Base-by-base conservation (phyloP, 352 stramenopile species). In the Thalassiosira pacifica region DNA sequence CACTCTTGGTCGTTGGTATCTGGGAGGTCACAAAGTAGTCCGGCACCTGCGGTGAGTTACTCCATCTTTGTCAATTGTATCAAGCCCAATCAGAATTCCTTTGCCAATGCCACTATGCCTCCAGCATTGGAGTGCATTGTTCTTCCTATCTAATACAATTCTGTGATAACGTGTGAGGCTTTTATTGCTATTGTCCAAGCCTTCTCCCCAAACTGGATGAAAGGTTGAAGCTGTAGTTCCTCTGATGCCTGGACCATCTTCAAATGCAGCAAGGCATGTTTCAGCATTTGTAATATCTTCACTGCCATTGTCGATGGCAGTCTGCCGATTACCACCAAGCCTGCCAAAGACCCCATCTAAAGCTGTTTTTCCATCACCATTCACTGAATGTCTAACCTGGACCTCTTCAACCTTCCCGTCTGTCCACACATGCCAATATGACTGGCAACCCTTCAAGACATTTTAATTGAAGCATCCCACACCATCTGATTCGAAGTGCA, bases 311-410 rank as follows among this genome's bases (percentile, higher is more conserved):
- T 37, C 2, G 8, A 68, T 31, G 22, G 26, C 3, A 26, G n/a
- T 10, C 9, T 48, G 11, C 8, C 42, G 26, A 40, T 40, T 68
- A 2, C 9, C 13, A 48, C 24, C 19, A 26, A 68, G 32, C n/a
- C 26, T 68, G 3, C 60, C 60, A 68, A 68, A 68, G 9, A 18
- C 4, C 4, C 5, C 26, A 68, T 68, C 60, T 13, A 68, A 19
- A 48, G 1, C 24, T 10, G 70, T 59, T 37, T 78, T 78, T n/a
- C 70, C 70, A 61, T 55, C 70, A 8, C 70, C 70, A 57, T 40
- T 69, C 5, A 37, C 70, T 29, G 70, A 69, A 10, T 48, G n/a
- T n/a, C 55, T 34, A 29, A 61, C 29, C 55, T 55, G 26, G 27
- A 59, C 27, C 29, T 78, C 60, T n/a, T 57, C 60, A 42, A 78